Base-by-base conservation (phyloP, 2,329 filamentous ascomycete genomes). In the Colletotrichum falcatum region DNA sequence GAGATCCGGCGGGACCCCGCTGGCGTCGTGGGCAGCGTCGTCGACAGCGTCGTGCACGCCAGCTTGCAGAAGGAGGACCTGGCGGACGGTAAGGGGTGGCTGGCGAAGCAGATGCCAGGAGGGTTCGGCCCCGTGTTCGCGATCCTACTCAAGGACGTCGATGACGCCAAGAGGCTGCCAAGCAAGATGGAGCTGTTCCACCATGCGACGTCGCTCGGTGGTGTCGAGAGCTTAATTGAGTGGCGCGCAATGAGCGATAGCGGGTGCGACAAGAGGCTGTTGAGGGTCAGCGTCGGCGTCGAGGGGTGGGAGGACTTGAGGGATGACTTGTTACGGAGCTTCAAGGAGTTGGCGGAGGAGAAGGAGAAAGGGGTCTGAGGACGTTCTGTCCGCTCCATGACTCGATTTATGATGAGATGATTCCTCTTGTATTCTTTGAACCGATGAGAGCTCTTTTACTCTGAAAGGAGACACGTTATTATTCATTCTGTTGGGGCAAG, bases 171-270 rank as follows among this genome's bases (percentile, higher is more conserved):
- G 74, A 80, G 83, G 37, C 81, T 99, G 73, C 96, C 96, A 4
- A 92, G 91, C 77, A 92, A 93, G 80, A 82, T 98, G 78, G 79
- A 85, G 2, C 86, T 97, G 54, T 98, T 98, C 84, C 94, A 97
- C 76, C 96, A 99, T 81, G 96, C 96, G 7, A 99, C 96, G 2
- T 97, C 93, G 79, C 82, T 98, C 35, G 96, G 96, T 2, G 95
- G 96, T 5, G 94, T 98, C 12, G 96, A 98, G 87, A 96, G 94
- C 77, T 82, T 98, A 83, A 95, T 99, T 75, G 96, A 99, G 87
- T 99, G 96, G 96, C 87, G 96, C 70, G 89, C 92, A 58, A 96
- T 99, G 94, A 91, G 90, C 70, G 96, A 99, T 84, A 76, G 81
- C 3, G 85, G 79, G 1, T 90, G 97, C 48, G 93, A 97, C 77